A percentile compares a stretch with the other conserved stretches of the same genome.
These are phyloP conservation scores for Cercospora berteroae DNA, from an alignment of 2,329 filamentous ascomycete species.

Conservation along the genomic window DNA sequence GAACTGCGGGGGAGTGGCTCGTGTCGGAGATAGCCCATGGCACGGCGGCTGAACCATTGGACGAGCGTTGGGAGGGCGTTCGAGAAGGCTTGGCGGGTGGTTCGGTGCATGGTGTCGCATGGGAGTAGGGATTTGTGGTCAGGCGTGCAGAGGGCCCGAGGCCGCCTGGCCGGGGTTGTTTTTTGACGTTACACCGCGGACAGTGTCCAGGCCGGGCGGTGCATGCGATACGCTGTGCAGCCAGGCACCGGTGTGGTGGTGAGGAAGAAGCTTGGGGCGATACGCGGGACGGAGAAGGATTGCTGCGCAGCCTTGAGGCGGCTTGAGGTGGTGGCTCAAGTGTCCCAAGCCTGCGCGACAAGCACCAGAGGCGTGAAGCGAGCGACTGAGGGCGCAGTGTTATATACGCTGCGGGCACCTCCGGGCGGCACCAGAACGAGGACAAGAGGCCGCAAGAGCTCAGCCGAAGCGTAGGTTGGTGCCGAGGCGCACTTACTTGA, in stretches of 20 bases:
- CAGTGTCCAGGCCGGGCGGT: not conserved
- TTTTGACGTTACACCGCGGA: not conserved
- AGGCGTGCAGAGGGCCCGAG: not conserved
- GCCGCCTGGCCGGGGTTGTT: not conserved
- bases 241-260: not conserved
- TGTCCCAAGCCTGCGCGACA: not conserved
- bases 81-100: not conserved
- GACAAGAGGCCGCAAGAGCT: not conserved
- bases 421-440: constrained; percentile 2
- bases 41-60: not conserved
- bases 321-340: not conserved
- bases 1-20: not conserved
- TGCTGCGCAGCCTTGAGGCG: not conserved
- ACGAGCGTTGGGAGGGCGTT: not conserved
- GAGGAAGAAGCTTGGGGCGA: constrained; percentile 21
- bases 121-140: not conserved
- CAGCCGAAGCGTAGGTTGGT: not conserved
- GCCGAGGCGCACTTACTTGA: not conserved
- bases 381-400: not conserved
- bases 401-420: not conserved
- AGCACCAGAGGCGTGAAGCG: not conserved
- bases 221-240: not conserved
- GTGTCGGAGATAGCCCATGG: not conserved
- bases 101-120: not conserved
- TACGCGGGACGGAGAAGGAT: not conserved